phyloP scores from a whole-genome alignment of 257 asterid species.

The Prunella vulgaris region DNA sequence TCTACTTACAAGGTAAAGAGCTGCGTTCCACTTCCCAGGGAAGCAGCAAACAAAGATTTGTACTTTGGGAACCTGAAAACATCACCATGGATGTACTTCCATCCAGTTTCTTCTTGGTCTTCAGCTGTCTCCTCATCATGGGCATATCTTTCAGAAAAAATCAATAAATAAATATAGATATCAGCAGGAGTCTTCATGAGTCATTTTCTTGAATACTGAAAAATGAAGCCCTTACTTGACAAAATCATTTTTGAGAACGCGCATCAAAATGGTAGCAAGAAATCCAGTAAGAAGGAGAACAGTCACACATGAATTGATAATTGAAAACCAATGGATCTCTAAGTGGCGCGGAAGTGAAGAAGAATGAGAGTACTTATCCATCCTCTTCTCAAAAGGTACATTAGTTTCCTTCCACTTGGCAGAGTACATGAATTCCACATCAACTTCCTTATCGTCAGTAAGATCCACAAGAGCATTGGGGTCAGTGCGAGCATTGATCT shows the following conservation, averaged over 20 bases:
- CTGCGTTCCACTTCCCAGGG: slow-evolving; percentile 69
- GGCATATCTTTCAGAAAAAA: slow-evolving; percentile 45
- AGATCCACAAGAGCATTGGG: slow-evolving; percentile 62
- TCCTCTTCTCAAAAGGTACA: slow-evolving; percentile 57
- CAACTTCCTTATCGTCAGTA: slow-evolving; percentile 55
- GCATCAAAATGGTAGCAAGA: slow-evolving; percentile 64
- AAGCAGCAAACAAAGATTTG: slow-evolving; percentile 61
- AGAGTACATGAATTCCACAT: slow-evolving; percentile 56
- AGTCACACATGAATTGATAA: slow-evolving; percentile 64
- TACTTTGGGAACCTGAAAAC: slow-evolving; percentile 61
- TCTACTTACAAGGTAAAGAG: slow-evolving; percentile 58
- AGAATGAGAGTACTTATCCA: slow-evolving; percentile 60
- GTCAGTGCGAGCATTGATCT: slow-evolving; percentile 66
- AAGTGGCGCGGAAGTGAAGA: slow-evolving; percentile 57
- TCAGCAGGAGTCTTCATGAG: slow-evolving; percentile 7
- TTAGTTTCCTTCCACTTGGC: slow-evolving; percentile 60
- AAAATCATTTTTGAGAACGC: slow-evolving; percentile 66
- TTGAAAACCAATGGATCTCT: slow-evolving; percentile 76
- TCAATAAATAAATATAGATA: not conserved
- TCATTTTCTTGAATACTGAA: not conserved
- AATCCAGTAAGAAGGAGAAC: slow-evolving; percentile 65
- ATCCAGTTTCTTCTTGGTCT: slow-evolving; percentile 72
- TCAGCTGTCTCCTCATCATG: slow-evolving; percentile 68
- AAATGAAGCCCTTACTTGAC: slow-evolving; percentile 46
- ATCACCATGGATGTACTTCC: slow-evolving; percentile 79